phyloP scores from a whole-genome alignment of 2,329 filamentous ascomycete genomes.

The Fusarium multiceps region DNA sequence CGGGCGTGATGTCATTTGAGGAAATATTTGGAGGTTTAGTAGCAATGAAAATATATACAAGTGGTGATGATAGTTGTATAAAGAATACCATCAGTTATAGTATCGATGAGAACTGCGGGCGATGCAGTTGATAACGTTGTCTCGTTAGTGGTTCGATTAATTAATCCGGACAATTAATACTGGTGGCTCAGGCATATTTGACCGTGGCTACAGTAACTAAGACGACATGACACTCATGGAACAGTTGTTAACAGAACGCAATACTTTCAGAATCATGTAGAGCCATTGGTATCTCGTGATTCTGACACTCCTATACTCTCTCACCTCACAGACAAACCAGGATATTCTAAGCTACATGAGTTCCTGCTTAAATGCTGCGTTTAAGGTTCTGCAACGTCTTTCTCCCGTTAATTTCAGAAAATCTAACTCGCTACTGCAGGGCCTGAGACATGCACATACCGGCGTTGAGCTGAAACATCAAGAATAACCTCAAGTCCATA shows the following conservation, averaged over 20 bases:
- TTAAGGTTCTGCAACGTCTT: background rate
- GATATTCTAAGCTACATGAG: background rate
- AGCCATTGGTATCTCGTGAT: background rate
- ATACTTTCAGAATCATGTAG: background rate
- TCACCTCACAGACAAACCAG: background rate
- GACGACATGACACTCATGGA: background rate
- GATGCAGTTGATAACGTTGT: background rate
- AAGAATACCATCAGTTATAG: background rate
- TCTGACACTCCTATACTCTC: background rate
- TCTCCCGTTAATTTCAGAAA: background rate
- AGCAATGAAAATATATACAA: background rate
- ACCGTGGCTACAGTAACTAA: background rate
- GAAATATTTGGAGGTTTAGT: background rate
- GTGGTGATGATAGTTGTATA: background rate
- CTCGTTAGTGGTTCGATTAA: background rate
- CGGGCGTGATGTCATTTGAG: constrained; percentile 17
- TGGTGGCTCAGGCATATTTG: background rate
- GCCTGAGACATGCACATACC: background rate
- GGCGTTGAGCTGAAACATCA: background rate
- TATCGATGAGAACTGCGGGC: background rate
- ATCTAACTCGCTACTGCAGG: background rate
- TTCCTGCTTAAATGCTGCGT: background rate
- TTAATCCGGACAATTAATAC: background rate
- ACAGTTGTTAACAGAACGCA: background rate
- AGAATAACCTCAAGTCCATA: background rate